Conservation (phyloP, 192 early-diverging fungal species). For the Dimargaris xerosporica region DNA sequence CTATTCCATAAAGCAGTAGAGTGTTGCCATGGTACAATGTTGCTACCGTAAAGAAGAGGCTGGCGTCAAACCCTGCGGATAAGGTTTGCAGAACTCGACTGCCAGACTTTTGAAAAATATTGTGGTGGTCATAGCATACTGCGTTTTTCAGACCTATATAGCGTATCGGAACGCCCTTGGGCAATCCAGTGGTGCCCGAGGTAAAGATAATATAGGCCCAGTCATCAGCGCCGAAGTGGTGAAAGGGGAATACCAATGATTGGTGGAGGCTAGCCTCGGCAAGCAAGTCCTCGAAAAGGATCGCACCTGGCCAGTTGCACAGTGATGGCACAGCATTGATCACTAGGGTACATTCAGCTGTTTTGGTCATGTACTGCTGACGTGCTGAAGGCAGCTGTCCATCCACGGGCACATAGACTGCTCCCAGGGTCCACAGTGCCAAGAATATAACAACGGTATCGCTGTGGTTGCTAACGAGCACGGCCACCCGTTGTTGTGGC, state of each 20-base stretch:
- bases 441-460: background rate
- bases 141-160: background rate
- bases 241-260: no score
- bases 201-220: constrained; percentile 13
- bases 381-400: background rate
- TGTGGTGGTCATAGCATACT: background rate
- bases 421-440: constrained; percentile 2
- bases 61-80: background rate
- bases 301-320: background rate
- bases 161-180: constrained; percentile 17
- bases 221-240: background rate
- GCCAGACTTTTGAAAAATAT: no score
- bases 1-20: background rate
- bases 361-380: background rate
- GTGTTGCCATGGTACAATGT: background rate
- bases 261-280: background rate
- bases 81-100: background rate
- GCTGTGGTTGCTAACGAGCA: background rate
- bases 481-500: background rate
- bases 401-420: constrained; percentile 9
- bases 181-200: constrained; percentile 22
- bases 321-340: background rate
- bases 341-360: constrained; percentile 1
- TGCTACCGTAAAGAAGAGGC: background rate
- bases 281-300: no score